Percentiles rank a stretch among this genome's conserved stretches.
These are phyloP conservation scores for Suhomyces tanzawaensis DNA, from an alignment of 805 yeast species.

Conservation along the genomic window DNA sequence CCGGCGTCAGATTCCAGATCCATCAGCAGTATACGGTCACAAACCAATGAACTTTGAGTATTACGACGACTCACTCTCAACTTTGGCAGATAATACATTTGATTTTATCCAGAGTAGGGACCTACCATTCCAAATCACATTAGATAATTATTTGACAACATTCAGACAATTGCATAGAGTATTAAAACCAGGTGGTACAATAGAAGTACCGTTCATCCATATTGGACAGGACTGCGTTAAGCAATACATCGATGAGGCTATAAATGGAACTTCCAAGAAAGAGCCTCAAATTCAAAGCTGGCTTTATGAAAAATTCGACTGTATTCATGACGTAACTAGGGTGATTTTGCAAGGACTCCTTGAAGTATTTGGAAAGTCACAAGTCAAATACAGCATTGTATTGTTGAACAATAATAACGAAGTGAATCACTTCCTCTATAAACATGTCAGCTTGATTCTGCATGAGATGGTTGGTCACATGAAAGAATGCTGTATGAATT, in stretches of 20 bases:
- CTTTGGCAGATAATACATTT: conserved; percentile 17
- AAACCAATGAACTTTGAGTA: conserved; percentile 34
- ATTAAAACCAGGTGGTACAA: conserved; percentile 32
- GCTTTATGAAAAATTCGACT: conserved; percentile 13
- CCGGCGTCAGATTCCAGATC: conserved; percentile 16
- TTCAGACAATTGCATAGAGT: conserved; percentile 35
- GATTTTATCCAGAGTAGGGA: conserved; percentile 39
- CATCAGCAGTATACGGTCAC: conserved; percentile 16
- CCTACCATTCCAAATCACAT: conserved; percentile 30
- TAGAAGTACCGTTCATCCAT: conserved; percentile 30
- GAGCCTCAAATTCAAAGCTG: not conserved
- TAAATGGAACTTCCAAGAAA: not conserved
- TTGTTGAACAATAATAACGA: conserved; percentile 30
- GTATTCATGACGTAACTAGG: conserved; percentile 26
- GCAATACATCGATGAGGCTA: conserved; percentile 5
- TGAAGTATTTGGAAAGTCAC: conserved; percentile 30
- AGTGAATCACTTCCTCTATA: conserved; percentile 28
- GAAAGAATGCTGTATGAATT: conserved; percentile 24
- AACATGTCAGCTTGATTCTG: conserved; percentile 26
- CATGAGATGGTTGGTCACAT: conserved; percentile 34
- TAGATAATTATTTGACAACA: conserved; percentile 22
- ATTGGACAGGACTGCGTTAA: conserved; percentile 12
- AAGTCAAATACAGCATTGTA: conserved; percentile 30
- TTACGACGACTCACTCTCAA: conserved; percentile 14
- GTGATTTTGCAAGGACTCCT: conserved; percentile 21